These are phyloP conservation scores for Camelina neglecta DNA, from an alignment of 345 rosid genomes.

Conservation along the genomic window DNA sequence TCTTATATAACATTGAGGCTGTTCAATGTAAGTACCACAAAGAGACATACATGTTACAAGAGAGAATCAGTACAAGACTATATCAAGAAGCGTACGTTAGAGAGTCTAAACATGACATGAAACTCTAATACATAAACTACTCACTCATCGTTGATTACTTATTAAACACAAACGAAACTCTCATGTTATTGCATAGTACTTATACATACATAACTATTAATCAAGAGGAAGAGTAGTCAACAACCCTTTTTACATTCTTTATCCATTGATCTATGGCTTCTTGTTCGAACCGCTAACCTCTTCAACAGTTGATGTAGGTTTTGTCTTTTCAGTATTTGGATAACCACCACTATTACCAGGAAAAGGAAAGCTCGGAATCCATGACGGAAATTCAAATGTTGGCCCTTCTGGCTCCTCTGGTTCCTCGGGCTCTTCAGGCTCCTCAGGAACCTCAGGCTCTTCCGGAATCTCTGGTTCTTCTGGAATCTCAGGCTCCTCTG, in stretches of 20 bases:
- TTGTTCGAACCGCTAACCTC: constrained; percentile 30
- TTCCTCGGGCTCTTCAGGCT: constrained; percentile 29
- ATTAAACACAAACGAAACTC: constrained; percentile 7
- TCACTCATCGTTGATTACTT: neutral
- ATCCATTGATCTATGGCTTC: constrained; percentile 40
- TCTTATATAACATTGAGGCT: neutral
- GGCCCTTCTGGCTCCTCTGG: constrained; percentile 33
- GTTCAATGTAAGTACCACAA: neutral
- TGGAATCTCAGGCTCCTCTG: constrained; percentile 22
- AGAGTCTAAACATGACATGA: constrained; percentile 13
- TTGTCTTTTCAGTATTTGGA: constrained; percentile 17
- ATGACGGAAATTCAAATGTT: constrained; percentile 26
- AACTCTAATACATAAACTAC: neutral
- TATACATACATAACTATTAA: neutral
- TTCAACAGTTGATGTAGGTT: constrained; percentile 19
- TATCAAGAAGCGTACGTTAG: neutral
- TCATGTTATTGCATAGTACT: constrained; percentile 10
- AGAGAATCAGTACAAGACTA: neutral
- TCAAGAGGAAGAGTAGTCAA: constrained; percentile 8
- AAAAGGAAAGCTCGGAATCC: constrained; percentile 44
- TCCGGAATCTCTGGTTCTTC: constrained; percentile 2
- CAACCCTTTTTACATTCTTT: neutral
- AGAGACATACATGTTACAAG: constrained; percentile 11
- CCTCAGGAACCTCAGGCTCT: constrained; percentile 25
- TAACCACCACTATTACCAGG: constrained; percentile 26